phyloP scores from a whole-genome alignment of 1,139 yeast genomes.

The Saccharomycopsis crataegensis region DNA sequence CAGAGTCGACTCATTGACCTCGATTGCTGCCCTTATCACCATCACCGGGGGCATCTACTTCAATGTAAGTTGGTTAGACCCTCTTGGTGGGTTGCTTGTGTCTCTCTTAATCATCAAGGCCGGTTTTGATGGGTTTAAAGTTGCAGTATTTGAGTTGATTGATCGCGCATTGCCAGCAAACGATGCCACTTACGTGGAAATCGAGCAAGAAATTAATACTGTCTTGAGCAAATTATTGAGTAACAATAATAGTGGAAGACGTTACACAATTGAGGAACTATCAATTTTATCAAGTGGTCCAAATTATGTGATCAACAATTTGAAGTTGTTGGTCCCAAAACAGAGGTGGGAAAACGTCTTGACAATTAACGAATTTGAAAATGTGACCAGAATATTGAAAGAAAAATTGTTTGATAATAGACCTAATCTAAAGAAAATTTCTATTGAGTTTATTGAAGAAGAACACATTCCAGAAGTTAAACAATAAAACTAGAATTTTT shows the following conservation, averaged over 20 bases:
- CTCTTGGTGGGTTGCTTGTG: conserved; percentile 84
- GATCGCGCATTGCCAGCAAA: conserved; percentile 45
- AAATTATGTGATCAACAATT: conserved; percentile 36
- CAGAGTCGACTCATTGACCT: conserved; percentile 89
- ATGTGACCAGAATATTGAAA: conserved; percentile 31
- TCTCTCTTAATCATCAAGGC: conserved; percentile 77
- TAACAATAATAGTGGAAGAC: conserved; percentile 31
- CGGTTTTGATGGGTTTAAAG: conserved; percentile 66
- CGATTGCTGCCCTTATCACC: conserved; percentile 82
- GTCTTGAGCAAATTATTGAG: conserved; percentile 30
- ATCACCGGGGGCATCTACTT: conserved; percentile 80
- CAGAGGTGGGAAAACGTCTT: conserved; percentile 37
- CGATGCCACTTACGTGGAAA: conserved; percentile 35
- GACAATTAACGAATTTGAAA: conserved; percentile 39
- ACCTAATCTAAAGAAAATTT: conserved; percentile 30
- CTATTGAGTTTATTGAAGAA: conserved; percentile 27
- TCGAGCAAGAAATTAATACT: conserved; percentile 33
- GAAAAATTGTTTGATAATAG: conserved; percentile 28
- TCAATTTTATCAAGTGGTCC: conserved; percentile 69
- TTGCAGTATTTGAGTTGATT: conserved; percentile 66
- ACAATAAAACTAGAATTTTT: neutral
- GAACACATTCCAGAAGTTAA: neutral
- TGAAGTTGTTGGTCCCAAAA: conserved; percentile 35
- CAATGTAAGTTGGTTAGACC: conserved; percentile 76
- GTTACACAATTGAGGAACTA: conserved; percentile 39